Percentiles rank a stretch among this genome's conserved stretches.
Conservation (phyloP, 306 rosid species). For the Lathyrus tuberosus region DNA sequence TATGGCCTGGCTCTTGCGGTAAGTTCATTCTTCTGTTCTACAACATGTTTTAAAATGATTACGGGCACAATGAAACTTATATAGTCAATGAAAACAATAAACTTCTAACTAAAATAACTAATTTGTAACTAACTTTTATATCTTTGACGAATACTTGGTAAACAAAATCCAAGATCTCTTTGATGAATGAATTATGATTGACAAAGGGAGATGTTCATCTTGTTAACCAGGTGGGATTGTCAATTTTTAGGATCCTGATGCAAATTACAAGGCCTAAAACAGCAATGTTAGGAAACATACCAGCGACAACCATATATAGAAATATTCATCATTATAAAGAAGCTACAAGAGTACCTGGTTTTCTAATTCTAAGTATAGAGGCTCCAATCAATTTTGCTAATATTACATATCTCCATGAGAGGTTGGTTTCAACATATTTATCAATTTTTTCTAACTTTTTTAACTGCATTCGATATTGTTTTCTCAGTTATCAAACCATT, state of each 20-base stretch:
- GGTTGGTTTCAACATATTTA: conserved; percentile 46
- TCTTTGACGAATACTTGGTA: not conserved
- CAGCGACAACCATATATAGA: conserved; percentile 65
- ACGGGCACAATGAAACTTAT: too few species aligned
- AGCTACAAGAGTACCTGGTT: conserved; percentile 67
- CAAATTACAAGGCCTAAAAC: conserved; percentile 92
- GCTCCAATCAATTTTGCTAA: conserved; percentile 93
- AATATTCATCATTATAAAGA: conserved; percentile 78
- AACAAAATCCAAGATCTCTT: not conserved
- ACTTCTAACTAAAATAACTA: not conserved
- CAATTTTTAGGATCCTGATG: conserved; percentile 73
- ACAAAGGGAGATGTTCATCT: conserved; percentile 21
- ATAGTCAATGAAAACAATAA: too few species aligned
- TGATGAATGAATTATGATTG: conserved; percentile 18
- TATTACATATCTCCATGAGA: conserved; percentile 74
- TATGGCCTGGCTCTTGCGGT: conserved; percentile 85
- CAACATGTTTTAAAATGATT: not conserved
- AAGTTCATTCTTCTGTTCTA: conserved; percentile 32
- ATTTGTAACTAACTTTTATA: too few species aligned
- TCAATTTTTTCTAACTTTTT: not conserved
- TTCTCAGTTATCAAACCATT: conserved; percentile 6
- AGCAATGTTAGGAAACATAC: conserved; percentile 75
- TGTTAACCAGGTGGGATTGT: conserved; percentile 70
- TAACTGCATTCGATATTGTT: not conserved
- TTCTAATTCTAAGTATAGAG: conserved; percentile 79